Conservation (phyloP, 2,329 filamentous ascomycete species). For the Fusarium longipes region DNA sequence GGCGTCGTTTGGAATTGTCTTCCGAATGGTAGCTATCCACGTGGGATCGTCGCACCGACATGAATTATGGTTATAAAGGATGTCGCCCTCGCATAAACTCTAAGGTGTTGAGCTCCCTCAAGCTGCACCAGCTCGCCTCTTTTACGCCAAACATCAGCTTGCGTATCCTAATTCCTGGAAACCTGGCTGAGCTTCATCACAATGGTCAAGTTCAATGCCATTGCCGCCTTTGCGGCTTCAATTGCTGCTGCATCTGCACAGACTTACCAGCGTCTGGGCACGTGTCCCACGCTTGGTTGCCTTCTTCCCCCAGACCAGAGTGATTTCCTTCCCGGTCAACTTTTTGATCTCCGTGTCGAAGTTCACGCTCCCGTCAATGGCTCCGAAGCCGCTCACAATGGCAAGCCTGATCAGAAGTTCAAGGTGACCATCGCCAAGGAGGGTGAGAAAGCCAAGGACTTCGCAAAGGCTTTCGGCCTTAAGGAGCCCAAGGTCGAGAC, state of each 20-base stretch:
- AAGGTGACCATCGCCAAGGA: conserved; percentile 78
- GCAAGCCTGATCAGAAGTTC: conserved; percentile 78
- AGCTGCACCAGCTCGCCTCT: conserved; percentile 31
- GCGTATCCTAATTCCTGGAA: background rate
- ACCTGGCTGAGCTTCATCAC: conserved; percentile 20
- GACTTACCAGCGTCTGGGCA: conserved; percentile 69
- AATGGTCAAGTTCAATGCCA: conserved; percentile 53
- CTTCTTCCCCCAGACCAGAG: conserved; percentile 72
- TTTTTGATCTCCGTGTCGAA: conserved; percentile 85
- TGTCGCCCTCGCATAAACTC: conserved; percentile 27
- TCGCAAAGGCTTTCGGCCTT: conserved; percentile 75
- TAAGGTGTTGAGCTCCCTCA: conserved; percentile 19
- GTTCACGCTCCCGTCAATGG: conserved; percentile 85
- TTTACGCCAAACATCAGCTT: conserved; percentile 15
- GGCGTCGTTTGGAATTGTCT: conserved; percentile 27
- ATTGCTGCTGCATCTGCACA: conserved; percentile 61
- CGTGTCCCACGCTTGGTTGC: conserved; percentile 69
- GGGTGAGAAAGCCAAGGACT: conserved; percentile 63
- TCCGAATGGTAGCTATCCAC: conserved; percentile 33
- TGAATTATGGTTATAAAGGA: conserved; percentile 38
- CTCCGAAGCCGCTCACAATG: conserved; percentile 77
- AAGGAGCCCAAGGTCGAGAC: conserved; percentile 78
- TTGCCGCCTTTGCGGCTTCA: conserved; percentile 51
- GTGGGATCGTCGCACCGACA: conserved; percentile 30
- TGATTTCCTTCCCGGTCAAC: conserved; percentile 86